Conservation (phyloP, 805 yeast genomes). For the Torulaspora indica region DNA sequence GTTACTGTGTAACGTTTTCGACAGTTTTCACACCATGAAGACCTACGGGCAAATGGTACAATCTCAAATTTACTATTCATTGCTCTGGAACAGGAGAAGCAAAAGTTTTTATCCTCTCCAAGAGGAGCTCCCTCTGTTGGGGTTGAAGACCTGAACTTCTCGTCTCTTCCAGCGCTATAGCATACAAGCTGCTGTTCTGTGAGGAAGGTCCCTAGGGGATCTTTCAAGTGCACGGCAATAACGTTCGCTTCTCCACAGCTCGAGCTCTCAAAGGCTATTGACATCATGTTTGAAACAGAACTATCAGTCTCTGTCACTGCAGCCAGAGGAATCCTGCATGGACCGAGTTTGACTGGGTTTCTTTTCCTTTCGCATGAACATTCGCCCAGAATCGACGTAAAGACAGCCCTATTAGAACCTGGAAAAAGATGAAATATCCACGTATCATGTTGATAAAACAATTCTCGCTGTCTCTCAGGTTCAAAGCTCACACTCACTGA, state of each 20-base stretch:
- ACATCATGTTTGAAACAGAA: background rate
- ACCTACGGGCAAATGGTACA: conserved; percentile 2
- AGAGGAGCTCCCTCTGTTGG: background rate
- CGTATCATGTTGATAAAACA: conserved; percentile 7
- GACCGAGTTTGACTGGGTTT: conserved; percentile 2
- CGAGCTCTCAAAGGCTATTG: background rate
- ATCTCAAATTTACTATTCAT: conserved; percentile 9
- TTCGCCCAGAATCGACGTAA: conserved; percentile 6
- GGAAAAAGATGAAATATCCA: conserved; percentile 10
- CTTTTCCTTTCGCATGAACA: conserved; percentile 13
- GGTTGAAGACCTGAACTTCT: background rate
- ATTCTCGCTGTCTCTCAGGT: conserved; percentile 9
- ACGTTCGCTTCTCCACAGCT: background rate
- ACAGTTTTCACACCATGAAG: conserved; percentile 5
- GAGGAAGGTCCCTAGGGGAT: background rate
- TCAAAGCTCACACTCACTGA: conserved; percentile 8
- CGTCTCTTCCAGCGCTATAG: background rate
- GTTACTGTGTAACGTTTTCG: conserved; percentile 4
- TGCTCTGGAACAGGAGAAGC: conserved; percentile 1
- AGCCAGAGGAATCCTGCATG: background rate
- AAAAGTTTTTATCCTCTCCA: background rate
- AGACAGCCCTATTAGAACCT: conserved; percentile 5
- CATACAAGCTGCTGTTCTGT: conserved; percentile 2
- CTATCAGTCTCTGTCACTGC: background rate
- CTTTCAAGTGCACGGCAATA: background rate